A percentile compares a stretch with the other conserved stretches of the same genome.
Conservation (phyloP, 768 basidiomycete genomes). For the Coprinopsis marcescibilis region DNA sequence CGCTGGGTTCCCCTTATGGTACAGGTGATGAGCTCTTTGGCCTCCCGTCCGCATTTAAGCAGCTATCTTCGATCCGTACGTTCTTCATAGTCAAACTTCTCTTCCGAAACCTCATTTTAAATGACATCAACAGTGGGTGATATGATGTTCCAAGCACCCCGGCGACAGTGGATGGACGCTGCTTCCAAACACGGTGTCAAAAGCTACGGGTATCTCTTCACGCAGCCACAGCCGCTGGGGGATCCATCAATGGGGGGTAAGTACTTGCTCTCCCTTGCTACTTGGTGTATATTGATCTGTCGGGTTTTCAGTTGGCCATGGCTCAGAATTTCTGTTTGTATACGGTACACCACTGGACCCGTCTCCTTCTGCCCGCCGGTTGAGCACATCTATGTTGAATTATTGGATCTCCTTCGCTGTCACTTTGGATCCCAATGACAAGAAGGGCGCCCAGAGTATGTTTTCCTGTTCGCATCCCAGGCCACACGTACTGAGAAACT, state of each 20-base stretch:
- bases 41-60: conserved; percentile 24
- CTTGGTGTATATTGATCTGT: not conserved
- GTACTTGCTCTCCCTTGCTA: conserved; percentile 2
- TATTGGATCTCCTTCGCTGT: conserved; percentile 38
- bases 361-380: conserved; percentile 16
- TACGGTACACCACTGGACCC: conserved; percentile 27
- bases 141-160: conserved; percentile 31
- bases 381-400: conserved; percentile 31
- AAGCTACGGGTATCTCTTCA: conserved; percentile 38
- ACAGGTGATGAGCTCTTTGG: conserved; percentile 29
- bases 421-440: conserved; percentile 33
- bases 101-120: not conserved
- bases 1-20: conserved; percentile 39
- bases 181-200: conserved; percentile 31
- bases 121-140: conserved; percentile 28
- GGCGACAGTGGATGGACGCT: conserved; percentile 35
- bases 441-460: conserved; percentile 26
- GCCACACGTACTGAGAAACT: not conserved
- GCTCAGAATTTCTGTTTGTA: conserved; percentile 28
- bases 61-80: conserved; percentile 25
- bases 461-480: not conserved
- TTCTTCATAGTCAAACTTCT: not conserved
- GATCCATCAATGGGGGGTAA: conserved; percentile 25
- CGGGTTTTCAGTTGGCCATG: conserved; percentile 24
- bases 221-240: conserved; percentile 27